Conservation (phyloP, 169 alveolate genomes). For the Theileria luwenshuni region DNA sequence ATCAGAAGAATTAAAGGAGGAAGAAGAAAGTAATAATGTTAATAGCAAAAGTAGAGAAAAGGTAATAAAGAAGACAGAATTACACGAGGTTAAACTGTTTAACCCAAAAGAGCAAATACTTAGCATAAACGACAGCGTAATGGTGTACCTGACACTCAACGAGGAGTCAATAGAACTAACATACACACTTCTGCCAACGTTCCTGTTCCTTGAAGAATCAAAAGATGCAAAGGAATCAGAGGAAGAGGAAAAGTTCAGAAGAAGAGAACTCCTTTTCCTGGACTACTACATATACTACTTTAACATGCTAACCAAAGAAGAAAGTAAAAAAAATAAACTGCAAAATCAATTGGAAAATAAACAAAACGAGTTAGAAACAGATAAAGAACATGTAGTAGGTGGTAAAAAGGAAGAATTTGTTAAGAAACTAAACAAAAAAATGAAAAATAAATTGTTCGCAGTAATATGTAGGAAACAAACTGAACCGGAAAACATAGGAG, state of each 20-base stretch:
- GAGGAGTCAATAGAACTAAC: background rate
- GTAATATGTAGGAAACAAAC: slow-evolving; percentile 29
- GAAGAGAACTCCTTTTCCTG: background rate
- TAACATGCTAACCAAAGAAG: background rate
- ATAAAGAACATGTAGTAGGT: too few relatives aligned
- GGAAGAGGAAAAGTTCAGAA: background rate
- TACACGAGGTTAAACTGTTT: background rate
- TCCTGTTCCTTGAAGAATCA: too few relatives aligned
- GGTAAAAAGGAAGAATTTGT: background rate
- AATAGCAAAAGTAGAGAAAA: too few relatives aligned
- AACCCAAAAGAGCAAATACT: background rate
- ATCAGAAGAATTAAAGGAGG: too few relatives aligned
- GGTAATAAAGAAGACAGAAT: background rate
- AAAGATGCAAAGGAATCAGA: too few relatives aligned
- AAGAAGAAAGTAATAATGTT: too few relatives aligned
- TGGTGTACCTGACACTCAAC: too few relatives aligned
- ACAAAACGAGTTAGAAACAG: too few relatives aligned
- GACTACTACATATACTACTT: background rate
- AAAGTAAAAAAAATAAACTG: too few relatives aligned
- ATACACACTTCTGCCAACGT: background rate
- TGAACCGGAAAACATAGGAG: slow-evolving; percentile 25
- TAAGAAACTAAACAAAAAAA: background rate
- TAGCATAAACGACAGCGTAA: background rate
- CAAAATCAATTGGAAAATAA: too few relatives aligned
- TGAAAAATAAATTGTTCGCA: slow-evolving; percentile 37